These are phyloP conservation scores for Symbiodinium pilosum DNA, from an alignment of 73 alveolate genomes.

Conservation along the genomic window DNA sequence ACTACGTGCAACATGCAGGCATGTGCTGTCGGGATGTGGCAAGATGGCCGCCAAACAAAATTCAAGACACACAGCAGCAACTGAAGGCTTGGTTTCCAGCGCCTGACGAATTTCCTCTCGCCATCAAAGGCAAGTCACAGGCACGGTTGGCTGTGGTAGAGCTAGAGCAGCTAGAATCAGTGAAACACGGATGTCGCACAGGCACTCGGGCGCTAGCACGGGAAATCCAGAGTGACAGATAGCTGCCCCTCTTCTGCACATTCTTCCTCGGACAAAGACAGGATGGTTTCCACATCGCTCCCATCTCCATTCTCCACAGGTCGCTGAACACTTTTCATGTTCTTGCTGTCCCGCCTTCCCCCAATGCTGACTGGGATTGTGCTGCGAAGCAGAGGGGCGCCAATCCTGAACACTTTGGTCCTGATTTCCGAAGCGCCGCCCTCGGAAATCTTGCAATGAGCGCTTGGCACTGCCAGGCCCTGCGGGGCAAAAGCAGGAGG, in stretches of 20 bases:
- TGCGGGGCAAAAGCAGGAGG: background rate
- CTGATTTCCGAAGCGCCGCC: slow-evolving; percentile 67
- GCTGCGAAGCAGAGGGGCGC: slow-evolving; percentile 80
- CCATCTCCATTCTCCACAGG: slow-evolving; percentile 14
- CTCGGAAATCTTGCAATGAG: slow-evolving; percentile 69
- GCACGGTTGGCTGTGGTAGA: no score
- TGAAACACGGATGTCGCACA: background rate
- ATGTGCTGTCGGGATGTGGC: no score
- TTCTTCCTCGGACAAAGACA: slow-evolving; percentile 74
- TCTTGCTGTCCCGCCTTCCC: background rate
- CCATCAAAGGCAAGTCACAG: no score
- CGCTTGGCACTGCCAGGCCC: slow-evolving; percentile 20
- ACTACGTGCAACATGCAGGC: no score
- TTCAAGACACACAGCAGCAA: no score
- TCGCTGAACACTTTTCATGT: background rate
- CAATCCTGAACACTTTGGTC: slow-evolving; percentile 78
- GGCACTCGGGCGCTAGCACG: background rate
- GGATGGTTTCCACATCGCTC: slow-evolving; percentile 64
- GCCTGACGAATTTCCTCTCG: no score
- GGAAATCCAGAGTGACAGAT: slow-evolving; percentile 80
- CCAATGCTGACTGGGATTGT: slow-evolving; percentile 78
- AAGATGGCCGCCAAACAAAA: no score
- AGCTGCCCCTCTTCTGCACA: slow-evolving; percentile 31
- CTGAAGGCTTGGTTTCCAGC: no score
- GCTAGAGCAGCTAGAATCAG: background rate